Conservation (phyloP, 176 grass and related monocot genomes). For the Zoysia japonica region DNA sequence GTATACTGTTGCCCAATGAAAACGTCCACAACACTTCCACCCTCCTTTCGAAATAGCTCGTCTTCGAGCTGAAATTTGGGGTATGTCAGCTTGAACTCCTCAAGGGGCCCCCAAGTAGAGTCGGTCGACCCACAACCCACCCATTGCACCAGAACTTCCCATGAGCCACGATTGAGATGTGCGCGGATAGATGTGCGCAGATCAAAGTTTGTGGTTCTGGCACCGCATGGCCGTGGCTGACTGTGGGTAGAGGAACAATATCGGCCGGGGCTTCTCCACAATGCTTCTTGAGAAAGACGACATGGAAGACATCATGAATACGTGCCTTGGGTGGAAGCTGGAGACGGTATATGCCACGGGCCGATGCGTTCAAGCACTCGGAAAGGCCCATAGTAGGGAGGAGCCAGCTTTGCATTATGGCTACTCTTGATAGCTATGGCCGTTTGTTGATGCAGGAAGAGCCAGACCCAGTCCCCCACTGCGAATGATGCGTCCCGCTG, state of each 20-base stretch:
- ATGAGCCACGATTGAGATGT: too few species aligned
- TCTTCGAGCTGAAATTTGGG: background rate
- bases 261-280: background rate
- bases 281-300: background rate
- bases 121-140: accelerated
- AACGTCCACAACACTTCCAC: background rate
- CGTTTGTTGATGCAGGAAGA: background rate
- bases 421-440: background rate
- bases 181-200: accelerated
- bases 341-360: background rate
- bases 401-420: background rate
- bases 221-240: accelerated
- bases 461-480: background rate
- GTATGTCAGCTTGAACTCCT: background rate
- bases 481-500: background rate
- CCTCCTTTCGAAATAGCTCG: background rate
- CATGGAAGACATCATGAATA: background rate
- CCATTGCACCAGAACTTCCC: background rate
- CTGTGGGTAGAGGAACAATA: accelerated
- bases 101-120: background rate
- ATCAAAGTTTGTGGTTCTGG: too few species aligned
- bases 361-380: background rate
- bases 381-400: background rate
- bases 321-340: background rate
- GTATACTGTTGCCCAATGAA: too few species aligned